Conservation (phyloP, 306 rosid genomes). For the Cucurbita argyrosperma region DNA sequence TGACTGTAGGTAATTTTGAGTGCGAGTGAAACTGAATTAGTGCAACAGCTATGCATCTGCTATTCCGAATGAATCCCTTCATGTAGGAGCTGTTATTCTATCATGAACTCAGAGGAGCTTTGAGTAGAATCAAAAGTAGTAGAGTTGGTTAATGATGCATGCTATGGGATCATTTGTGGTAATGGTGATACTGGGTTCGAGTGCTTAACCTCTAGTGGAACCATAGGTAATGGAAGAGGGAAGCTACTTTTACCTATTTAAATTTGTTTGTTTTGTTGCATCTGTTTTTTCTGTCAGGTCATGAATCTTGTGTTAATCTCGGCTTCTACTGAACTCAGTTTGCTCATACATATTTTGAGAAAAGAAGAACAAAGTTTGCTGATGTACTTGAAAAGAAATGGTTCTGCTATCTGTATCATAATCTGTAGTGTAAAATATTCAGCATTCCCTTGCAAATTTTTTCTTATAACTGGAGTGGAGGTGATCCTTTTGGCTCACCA, state of each 20-base stretch:
- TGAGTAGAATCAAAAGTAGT: not conserved
- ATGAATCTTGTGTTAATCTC: not conserved
- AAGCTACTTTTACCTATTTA: not conserved
- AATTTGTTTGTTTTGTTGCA: not conserved
- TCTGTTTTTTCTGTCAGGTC: not conserved
- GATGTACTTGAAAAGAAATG: not conserved
- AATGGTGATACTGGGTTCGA: not conserved
- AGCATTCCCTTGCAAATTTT: not conserved
- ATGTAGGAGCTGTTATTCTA: not conserved
- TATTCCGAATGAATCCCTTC: not conserved
- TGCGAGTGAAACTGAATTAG: not conserved
- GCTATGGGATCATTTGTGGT: not conserved
- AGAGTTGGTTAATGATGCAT: not conserved
- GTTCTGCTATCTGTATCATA: not conserved
- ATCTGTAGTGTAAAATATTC: not conserved
- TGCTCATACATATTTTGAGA: not conserved
- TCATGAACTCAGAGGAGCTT: not conserved
- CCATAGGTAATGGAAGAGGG: not conserved
- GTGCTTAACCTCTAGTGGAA: not conserved
- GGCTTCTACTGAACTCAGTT: not conserved
- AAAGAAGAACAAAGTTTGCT: not conserved
- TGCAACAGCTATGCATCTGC: not conserved
- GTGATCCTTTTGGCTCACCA: not conserved
- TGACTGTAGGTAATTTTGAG: not conserved
- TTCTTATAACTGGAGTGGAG: not conserved